Conservation (phyloP, 2,329 filamentous ascomycete genomes). For the Trichoderma sp. region DNA sequence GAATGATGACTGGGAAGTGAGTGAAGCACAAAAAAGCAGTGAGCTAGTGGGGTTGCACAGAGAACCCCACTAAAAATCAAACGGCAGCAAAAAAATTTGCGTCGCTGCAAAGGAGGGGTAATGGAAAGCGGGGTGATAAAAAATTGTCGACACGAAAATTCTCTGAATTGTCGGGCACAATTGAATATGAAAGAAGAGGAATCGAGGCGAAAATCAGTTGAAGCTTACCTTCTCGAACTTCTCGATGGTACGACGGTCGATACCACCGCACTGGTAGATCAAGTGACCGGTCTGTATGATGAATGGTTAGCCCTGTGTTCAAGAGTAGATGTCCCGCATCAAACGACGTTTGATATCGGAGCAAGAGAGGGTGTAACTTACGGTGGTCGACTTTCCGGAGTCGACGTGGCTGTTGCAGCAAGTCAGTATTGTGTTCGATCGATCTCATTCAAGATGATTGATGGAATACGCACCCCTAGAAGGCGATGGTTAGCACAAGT, state of each 20-base stretch:
- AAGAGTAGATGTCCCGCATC: constrained; percentile 15
- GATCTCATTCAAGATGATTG: constrained; percentile 19
- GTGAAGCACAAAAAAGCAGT: not conserved
- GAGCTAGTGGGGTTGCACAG: not conserved
- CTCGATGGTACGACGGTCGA: constrained; percentile 99
- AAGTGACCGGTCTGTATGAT: constrained; percentile 69
- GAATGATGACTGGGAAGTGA: not conserved
- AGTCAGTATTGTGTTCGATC: constrained; percentile 36
- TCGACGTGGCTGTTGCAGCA: constrained; percentile 76
- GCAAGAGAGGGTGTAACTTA: constrained; percentile 52
- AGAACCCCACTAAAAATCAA: not conserved
- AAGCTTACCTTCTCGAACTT: constrained; percentile 98
- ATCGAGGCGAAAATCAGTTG: constrained; percentile 20
- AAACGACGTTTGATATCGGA: constrained; percentile 20
- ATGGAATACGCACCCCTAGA: constrained; percentile 33
- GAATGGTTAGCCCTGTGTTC: constrained; percentile 28
- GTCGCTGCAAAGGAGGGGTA: constrained; percentile 19
- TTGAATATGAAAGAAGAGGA: constrained; percentile 13
- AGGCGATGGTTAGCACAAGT: constrained; percentile 25
- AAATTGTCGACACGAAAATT: not conserved
- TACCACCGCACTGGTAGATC: constrained; percentile 99
- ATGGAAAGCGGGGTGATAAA: constrained; percentile 2
- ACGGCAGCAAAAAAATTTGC: constrained; percentile 1
- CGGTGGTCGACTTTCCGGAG: constrained; percentile 98
- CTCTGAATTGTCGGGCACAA: not conserved